phyloP scores from a whole-genome alignment of 2,329 filamentous ascomycete species.

The Ascocoryne sarcoides region DNA sequence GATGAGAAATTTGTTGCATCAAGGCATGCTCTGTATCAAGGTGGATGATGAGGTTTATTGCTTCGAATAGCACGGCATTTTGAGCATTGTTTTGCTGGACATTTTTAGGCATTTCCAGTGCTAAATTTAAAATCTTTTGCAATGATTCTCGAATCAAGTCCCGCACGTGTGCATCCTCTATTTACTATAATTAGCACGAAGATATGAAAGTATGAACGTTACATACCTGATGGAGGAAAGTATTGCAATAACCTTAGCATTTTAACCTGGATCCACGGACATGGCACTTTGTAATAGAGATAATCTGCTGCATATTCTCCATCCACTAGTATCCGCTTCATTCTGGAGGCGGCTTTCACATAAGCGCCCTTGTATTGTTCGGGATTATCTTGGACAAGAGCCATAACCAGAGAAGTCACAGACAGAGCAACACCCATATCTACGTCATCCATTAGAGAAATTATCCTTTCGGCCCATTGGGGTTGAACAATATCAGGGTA shows the following conservation, averaged over 20 bases:
- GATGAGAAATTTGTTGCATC: conserved; percentile 91
- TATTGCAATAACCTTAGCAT: conserved; percentile 87
- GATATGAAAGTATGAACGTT: conserved; percentile 10
- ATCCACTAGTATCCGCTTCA: conserved; percentile 87
- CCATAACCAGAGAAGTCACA: conserved; percentile 91
- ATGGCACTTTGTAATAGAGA: conserved; percentile 98
- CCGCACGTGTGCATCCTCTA: conserved; percentile 86
- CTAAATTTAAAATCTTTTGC: conserved; percentile 82
- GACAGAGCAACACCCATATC: conserved; percentile 93
- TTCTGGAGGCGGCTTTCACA: conserved; percentile 78
- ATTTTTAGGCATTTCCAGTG: conserved; percentile 92
- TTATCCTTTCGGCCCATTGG: conserved; percentile 96
- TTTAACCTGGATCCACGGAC: conserved; percentile 97
- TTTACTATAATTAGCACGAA: conserved; percentile 8
- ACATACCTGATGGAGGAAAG: conserved; percentile 80
- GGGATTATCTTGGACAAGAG: conserved; percentile 85
- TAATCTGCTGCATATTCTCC: conserved; percentile 86
- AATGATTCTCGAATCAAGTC: conserved; percentile 87
- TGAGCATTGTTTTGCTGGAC: conserved; percentile 99
- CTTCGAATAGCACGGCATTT: conserved; percentile 95
- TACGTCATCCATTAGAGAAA: conserved; percentile 95
- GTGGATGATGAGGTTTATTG: conserved; percentile 97
- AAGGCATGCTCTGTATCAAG: conserved; percentile 88
- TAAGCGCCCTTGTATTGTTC: conserved; percentile 93
- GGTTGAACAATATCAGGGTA: conserved; percentile 87